phyloP scores from a whole-genome alignment of 2,329 filamentous ascomycete genomes.

The Colletotrichum karsti region DNA sequence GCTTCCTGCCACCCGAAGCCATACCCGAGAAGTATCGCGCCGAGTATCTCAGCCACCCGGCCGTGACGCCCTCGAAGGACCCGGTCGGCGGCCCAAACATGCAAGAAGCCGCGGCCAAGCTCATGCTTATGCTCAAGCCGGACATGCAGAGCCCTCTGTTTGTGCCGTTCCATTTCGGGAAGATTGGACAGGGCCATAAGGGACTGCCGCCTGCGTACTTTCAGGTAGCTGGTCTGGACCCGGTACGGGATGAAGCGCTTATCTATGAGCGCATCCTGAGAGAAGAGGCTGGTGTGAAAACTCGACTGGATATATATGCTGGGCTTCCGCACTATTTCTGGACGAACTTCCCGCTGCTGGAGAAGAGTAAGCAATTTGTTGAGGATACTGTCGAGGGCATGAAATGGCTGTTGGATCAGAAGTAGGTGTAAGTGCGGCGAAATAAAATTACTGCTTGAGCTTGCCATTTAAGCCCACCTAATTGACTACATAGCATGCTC shows the following conservation, averaged over 20 bases:
- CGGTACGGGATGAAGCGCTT: conserved; percentile 59
- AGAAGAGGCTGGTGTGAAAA: conserved; percentile 52
- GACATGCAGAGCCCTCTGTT: conserved; percentile 25
- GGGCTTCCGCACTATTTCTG: conserved; percentile 26
- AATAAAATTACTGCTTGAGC: background rate
- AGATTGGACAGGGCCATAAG: background rate
- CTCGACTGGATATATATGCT: conserved; percentile 44
- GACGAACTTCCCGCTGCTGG: conserved; percentile 9
- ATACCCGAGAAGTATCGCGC: conserved; percentile 13
- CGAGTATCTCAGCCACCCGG: conserved; percentile 20
- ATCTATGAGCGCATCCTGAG: conserved; percentile 58
- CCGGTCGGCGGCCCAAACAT: background rate
- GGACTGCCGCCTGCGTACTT: conserved; percentile 37
- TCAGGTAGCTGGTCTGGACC: conserved; percentile 59
- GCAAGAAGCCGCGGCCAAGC: background rate
- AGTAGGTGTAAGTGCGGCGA: background rate
- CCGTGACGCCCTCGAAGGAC: background rate
- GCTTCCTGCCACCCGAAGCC: background rate
- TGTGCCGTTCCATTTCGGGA: conserved; percentile 9
- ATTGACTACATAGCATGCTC: no score
- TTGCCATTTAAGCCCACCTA: no score
- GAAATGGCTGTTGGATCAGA: conserved; percentile 13
- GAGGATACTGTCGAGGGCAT: conserved; percentile 9
- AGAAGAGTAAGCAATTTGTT: conserved; percentile 5
- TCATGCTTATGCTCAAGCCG: background rate